phyloP scores from a whole-genome alignment of 441 rosid genomes.

The Populus hybrid region DNA sequence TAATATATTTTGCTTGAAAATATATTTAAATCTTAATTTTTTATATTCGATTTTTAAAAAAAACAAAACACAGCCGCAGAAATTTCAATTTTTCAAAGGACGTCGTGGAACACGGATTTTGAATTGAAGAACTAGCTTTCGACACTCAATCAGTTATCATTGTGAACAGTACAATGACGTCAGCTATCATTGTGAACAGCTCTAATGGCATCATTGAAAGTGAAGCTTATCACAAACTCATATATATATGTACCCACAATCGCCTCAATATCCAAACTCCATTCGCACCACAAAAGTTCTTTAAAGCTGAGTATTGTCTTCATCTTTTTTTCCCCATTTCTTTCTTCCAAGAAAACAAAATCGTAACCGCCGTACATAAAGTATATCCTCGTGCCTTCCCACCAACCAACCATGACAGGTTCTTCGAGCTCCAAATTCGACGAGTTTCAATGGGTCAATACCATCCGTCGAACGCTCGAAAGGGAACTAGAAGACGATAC shows the following conservation, averaged over 20 bases:
- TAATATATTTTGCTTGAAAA: too few species aligned
- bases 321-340: too few species aligned
- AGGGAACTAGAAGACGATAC: slow-evolving; percentile 41
- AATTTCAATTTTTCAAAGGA: too few species aligned
- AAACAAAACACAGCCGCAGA: too few species aligned
- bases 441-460: slow-evolving; percentile 55
- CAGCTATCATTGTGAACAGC: not conserved
- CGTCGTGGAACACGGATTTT: not conserved
- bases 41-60: too few species aligned
- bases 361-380: not conserved
- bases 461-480: slow-evolving; percentile 44
- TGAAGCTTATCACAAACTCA: not conserved
- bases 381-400: slow-evolving; percentile 6
- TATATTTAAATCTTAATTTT: too few species aligned
- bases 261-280: not conserved
- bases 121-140: not conserved
- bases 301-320: not conserved
- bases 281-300: not conserved
- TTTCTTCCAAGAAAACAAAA: not conserved
- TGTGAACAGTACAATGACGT: too few species aligned
- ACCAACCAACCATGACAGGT: slow-evolving; percentile 17
- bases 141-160: not conserved
- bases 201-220: not conserved
- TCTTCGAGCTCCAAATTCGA: slow-evolving; percentile 36
- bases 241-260: not conserved